Evolutionary conservation across 169 alveolate genomes (phyloP).

Genomic region (Eimeria necatrix): DNA sequence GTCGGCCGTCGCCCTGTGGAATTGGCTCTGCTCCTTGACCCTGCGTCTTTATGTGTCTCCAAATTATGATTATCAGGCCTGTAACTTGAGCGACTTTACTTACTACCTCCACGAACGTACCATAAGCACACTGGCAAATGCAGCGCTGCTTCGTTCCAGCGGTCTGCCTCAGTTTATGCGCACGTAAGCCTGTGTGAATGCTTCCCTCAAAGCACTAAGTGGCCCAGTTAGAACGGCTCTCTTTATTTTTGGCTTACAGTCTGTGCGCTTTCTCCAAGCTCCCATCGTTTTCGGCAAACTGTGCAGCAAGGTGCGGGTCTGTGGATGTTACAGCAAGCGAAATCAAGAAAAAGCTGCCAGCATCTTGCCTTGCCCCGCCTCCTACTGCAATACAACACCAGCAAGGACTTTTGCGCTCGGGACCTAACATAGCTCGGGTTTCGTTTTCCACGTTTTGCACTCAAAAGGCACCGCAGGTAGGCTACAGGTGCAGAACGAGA

Average conservation of each 20-base stretch:
- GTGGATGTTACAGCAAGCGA: not conserved
- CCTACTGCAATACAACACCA: not conserved
- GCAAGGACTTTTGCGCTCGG: not conserved
- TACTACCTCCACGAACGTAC: too few species aligned
- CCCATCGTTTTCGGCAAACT: not conserved
- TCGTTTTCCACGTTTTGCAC: constrained; percentile 24
- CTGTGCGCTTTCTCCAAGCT: not conserved
- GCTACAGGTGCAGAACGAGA: not conserved
- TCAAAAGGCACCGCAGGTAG: constrained; percentile 8
- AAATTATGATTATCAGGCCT: too few species aligned
- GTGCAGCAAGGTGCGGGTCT: not conserved
- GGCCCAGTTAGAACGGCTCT: not conserved
- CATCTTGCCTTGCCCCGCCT: not conserved
- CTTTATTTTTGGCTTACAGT: not conserved
- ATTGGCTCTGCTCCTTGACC: too few species aligned
- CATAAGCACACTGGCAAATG: too few species aligned
- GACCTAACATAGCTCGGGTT: not conserved
- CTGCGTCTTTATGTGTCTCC: too few species aligned
- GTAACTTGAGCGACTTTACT: too few species aligned
- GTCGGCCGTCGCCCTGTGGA: too few species aligned
- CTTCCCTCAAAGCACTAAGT: not conserved
- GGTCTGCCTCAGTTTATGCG: not conserved
- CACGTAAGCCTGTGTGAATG: not conserved
- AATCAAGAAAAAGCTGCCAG: not conserved
- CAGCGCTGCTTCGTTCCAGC: not conserved